Evolutionary conservation across 1,284 basidiomycete genomes (phyloP), one percentile per base, ranked within the genome.

Genomic region (Fomes fomentarius): DNA sequence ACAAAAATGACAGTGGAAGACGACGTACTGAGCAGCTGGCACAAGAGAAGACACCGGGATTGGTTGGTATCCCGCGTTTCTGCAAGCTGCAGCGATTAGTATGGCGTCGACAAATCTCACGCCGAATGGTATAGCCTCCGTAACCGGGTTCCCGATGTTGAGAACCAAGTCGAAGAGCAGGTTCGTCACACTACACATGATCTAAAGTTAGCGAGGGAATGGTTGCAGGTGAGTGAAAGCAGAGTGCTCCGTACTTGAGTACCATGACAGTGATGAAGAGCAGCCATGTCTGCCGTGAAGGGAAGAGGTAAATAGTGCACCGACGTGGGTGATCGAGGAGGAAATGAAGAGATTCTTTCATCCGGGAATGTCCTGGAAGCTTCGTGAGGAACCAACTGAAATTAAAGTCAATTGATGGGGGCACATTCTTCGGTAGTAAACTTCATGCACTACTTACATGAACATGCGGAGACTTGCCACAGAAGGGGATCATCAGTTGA

Each of bases 251-350:
- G 54, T 62, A 91, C 88, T 87, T 93, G 40, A 97, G 77, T 4
- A 77, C 62, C 12, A 90, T 44, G 2, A 89, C 69, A 39, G 95
- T 64, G 2, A 82, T 79, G 4, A 93, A 62, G 14, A 97, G 82
- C 60, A 96, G 91, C 93, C 93, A 96, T 1, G 95, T 98, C 69
- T 98, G 94, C 58, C 92, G 89, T 0, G 92, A 86, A 4, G 96
- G 96, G 67, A 98, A 98, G 4, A 98, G 81, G 70, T 96, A 94
- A 39, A 96, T 87, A 66, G 93, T 98, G 74, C 95, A 94, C 62
- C 96, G 82, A 25, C 96, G 84, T 5, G 96, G 96, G 67, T 98
- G 96, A 67, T 98, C 94, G 11, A 98, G 81, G 7, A 98, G 78
- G 70, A 98, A 98, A 51, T 87, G 85, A 2, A 96, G 76, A 0